Percentiles rank a stretch among this genome's conserved stretches.
phyloP scores from a whole-genome alignment of 2,329 filamentous ascomycete species.

The Aspergillus ruber region DNA sequence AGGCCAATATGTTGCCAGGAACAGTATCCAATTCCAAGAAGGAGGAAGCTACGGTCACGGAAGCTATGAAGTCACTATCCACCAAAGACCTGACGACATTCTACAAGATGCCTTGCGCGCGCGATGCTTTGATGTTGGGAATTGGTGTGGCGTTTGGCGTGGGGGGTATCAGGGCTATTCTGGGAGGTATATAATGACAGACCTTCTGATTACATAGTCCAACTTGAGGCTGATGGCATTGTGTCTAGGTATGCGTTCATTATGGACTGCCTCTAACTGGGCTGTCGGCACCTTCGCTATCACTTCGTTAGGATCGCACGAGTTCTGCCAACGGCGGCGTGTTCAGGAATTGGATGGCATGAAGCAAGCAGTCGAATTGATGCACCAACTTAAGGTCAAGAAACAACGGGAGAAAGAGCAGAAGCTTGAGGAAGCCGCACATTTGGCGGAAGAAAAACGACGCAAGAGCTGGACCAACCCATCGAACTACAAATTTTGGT shows the following conservation, averaged over 20 bases:
- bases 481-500: constrained; percentile 45
- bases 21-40: constrained; percentile 42
- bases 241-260: constrained; percentile 42
- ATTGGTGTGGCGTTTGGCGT: constrained; percentile 72
- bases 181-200: constrained; percentile 55
- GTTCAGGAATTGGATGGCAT: constrained; percentile 73
- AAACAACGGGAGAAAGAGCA: constrained; percentile 48
- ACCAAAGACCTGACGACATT: constrained; percentile 54
- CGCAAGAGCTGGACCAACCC: constrained; percentile 39
- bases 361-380: constrained; percentile 76
- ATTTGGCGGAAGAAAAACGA: constrained; percentile 31
- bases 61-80: constrained; percentile 39
- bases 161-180: constrained; percentile 66
- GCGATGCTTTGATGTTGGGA: constrained; percentile 74
- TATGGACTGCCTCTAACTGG: constrained; percentile 72
- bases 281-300: constrained; percentile 71
- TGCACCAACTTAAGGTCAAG: constrained; percentile 65
- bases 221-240: constrained; percentile 3
- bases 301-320: constrained; percentile 66
- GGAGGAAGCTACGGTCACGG: constrained; percentile 36
- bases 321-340: constrained; percentile 74
- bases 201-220: not conserved
- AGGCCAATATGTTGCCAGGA: constrained; percentile 50
- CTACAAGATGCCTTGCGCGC: constrained; percentile 74
- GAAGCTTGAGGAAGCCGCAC: constrained; percentile 30